Conservation (phyloP, 129 eudicot species). For the Chrysanthemum seticuspe region DNA sequence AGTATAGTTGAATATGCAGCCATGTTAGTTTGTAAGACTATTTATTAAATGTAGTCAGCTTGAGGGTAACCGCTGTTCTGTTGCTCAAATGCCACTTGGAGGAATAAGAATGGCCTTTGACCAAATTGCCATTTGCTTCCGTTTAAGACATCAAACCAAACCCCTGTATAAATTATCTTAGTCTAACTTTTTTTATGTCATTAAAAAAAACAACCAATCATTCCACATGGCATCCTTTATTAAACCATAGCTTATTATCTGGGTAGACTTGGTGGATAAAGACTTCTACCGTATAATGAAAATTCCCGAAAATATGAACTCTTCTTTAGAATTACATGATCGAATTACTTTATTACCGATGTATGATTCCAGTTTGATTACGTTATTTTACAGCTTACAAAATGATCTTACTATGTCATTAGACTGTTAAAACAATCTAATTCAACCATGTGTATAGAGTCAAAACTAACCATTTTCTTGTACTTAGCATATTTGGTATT, state of each 20-base stretch:
- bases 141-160: constrained; percentile 15
- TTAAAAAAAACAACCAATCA: constrained; percentile 6
- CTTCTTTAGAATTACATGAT: neutral
- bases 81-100: constrained; percentile 38
- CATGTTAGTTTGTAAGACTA: neutral
- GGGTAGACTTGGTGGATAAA: neutral
- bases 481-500: constrained; percentile 10
- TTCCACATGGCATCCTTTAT: constrained; percentile 34
- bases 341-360: neutral
- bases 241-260: neutral
- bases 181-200: neutral
- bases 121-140: constrained; percentile 27
- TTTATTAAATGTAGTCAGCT: constrained; percentile 12
- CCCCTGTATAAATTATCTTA: neutral
- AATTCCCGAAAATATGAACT: neutral
- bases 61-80: constrained; percentile 26
- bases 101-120: constrained; percentile 38
- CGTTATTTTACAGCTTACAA: constrained; percentile 2
- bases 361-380: neutral
- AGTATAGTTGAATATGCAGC: constrained; percentile 23
- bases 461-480: constrained; percentile 23
- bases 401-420: neutral
- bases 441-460: constrained; percentile 3
- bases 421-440: neutral
- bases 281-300: neutral